phyloP scores from a whole-genome alignment of 148 eudicot species.

The Bassia scoparia region DNA sequence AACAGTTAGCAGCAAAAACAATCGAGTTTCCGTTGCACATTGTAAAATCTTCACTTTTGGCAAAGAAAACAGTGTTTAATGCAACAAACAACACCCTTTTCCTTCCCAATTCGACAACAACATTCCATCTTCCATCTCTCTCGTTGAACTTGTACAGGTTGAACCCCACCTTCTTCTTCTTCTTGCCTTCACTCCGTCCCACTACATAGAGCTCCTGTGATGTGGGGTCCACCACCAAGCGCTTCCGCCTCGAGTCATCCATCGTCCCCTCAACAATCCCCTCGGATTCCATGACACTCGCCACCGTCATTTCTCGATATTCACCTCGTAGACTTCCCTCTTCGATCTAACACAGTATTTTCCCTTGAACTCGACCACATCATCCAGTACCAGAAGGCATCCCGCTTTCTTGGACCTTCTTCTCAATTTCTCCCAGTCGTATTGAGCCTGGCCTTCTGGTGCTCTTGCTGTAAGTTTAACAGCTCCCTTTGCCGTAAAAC shows the following conservation, averaged over 20 bases:
- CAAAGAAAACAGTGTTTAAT: conserved; percentile 24
- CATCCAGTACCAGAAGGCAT: conserved; percentile 12
- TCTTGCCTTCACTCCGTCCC: neutral
- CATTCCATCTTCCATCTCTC: conserved; percentile 12
- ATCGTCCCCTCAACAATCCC: neutral
- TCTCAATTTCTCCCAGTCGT: conserved; percentile 3
- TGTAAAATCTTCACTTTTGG: neutral
- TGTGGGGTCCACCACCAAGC: conserved; percentile 19
- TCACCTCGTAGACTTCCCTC: conserved; percentile 4
- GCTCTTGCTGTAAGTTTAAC: too few species aligned
- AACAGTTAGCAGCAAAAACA: conserved; percentile 23
- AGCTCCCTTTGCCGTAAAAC: too few species aligned
- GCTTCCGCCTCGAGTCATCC: conserved; percentile 3
- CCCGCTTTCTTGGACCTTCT: neutral
- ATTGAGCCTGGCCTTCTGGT: too few species aligned
- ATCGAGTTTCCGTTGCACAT: conserved; percentile 20
- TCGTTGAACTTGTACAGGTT: conserved; percentile 21
- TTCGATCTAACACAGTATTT: conserved; percentile 5
- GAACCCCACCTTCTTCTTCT: neutral
- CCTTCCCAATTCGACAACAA: neutral
- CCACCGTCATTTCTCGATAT: conserved; percentile 4
- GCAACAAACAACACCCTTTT: conserved; percentile 16
- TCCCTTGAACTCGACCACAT: neutral
- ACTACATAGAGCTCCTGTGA: conserved; percentile 9
- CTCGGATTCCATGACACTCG: neutral